phyloP scores from a whole-genome alignment of 306 rosid genomes.

The Rosa rugosa region DNA sequence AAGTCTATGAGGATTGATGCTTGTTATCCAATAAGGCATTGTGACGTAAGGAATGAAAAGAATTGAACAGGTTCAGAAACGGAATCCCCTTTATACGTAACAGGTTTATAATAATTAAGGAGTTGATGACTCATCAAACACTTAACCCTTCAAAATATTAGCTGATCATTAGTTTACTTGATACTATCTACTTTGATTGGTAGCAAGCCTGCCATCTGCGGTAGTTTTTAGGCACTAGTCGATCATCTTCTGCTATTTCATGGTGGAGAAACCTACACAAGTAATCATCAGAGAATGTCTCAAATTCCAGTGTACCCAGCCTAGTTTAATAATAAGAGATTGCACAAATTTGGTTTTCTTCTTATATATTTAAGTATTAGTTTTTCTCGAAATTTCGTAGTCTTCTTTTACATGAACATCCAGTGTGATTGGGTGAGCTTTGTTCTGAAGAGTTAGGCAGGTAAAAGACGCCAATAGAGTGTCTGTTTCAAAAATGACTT shows the following conservation, averaged over 20 bases:
- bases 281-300: slow-evolving; percentile 7
- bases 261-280: not conserved
- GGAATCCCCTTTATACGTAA: slow-evolving; percentile 6
- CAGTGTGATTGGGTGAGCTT: slow-evolving; percentile 2
- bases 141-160: slow-evolving; percentile 37
- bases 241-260: not conserved
- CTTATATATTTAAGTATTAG: slow-evolving; percentile 1
- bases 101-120: slow-evolving; percentile 17
- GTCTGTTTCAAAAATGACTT: not conserved
- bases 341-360: not conserved
- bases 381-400: not conserved
- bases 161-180: slow-evolving; percentile 17
- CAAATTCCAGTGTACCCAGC: not conserved
- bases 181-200: slow-evolving; percentile 14
- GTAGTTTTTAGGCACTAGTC: slow-evolving; percentile 30
- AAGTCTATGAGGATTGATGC: slow-evolving; percentile 26
- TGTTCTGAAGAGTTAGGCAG: slow-evolving; percentile 5
- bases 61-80: slow-evolving; percentile 21
- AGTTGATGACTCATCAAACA: slow-evolving; percentile 63
- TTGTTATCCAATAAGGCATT: slow-evolving; percentile 17
- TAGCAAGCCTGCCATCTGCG: slow-evolving; percentile 25
- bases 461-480: not conserved
- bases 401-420: not conserved
- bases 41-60: slow-evolving; percentile 33
- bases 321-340: slow-evolving; percentile 3